Conservation (phyloP, 2,329 filamentous ascomycete genomes). For the Septoria petroselini region DNA sequence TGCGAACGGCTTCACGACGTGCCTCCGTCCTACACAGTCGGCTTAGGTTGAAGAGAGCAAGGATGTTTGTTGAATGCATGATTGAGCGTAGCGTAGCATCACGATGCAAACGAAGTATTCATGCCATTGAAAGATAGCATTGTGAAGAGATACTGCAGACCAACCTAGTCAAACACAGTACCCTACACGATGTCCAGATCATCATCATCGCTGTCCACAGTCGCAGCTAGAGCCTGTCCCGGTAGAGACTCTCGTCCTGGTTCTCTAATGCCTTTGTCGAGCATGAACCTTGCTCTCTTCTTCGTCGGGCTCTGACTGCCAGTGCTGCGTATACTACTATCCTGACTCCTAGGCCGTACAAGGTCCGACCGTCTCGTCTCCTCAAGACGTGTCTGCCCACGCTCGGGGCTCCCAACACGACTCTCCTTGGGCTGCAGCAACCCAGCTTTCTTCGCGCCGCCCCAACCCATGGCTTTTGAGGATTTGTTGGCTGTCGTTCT, state of each 20-base stretch:
- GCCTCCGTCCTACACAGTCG: constrained; percentile 15
- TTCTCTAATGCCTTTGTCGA: constrained; percentile 49
- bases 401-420: constrained; percentile 32
- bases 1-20: constrained; percentile 20
- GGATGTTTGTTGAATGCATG: too few species aligned
- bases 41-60: constrained; percentile 1
- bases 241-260: constrained; percentile 48
- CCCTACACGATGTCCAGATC: constrained; percentile 49
- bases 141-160: background rate
- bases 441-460: constrained; percentile 45
- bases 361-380: constrained; percentile 14
- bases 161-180: constrained; percentile 2
- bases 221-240: constrained; percentile 36
- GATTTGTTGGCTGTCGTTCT: constrained; percentile 30
- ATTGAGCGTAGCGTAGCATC: too few species aligned
- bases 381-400: constrained; percentile 33
- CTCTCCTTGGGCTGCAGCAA: constrained; percentile 38
- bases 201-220: constrained; percentile 45
- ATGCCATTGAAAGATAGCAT: too few species aligned
- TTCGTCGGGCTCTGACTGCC: constrained; percentile 42
- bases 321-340: constrained; percentile 26
- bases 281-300: constrained; percentile 49
- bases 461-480: constrained; percentile 48
- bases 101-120: too few species aligned
- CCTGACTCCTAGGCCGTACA: constrained; percentile 24